phyloP scores from a whole-genome alignment of 441 rosid genomes.

The Erysimum cheiri region DNA sequence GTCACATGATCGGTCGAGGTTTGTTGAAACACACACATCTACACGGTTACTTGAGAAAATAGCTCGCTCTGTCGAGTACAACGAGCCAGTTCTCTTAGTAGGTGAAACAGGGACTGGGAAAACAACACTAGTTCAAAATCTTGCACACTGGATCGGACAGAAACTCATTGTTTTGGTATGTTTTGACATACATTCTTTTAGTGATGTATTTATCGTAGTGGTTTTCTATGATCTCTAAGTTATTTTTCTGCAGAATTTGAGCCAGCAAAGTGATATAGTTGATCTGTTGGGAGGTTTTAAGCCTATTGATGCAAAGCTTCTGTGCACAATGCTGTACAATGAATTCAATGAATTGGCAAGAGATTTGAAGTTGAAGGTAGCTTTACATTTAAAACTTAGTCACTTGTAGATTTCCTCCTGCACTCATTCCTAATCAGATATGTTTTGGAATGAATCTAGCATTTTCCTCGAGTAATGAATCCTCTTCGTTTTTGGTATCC shows the following conservation, averaged over 20 bases:
- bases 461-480: slow-evolving; percentile 35
- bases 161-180: slow-evolving; percentile 91
- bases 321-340: slow-evolving; percentile 73
- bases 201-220: slow-evolving; percentile 29
- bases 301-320: slow-evolving; percentile 82
- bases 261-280: slow-evolving; percentile 99
- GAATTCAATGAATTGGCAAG: slow-evolving; percentile 76
- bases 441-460: slow-evolving; percentile 25
- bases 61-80: slow-evolving; percentile 83
- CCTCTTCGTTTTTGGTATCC: slow-evolving; percentile 45
- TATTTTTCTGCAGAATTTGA: slow-evolving; percentile 74
- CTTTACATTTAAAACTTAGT: slow-evolving; percentile 11
- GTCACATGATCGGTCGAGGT: slow-evolving; percentile 63
- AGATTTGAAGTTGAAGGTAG: slow-evolving; percentile 51
- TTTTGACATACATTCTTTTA: slow-evolving; percentile 34
- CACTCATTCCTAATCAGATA: slow-evolving; percentile 24
- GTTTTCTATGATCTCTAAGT: slow-evolving; percentile 1
- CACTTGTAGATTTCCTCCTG: slow-evolving; percentile 50
- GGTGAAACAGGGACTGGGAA: slow-evolving; percentile 99
- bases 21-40: slow-evolving; percentile 86
- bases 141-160: slow-evolving; percentile 87
- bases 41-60: slow-evolving; percentile 80
- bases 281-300: slow-evolving; percentile 98
- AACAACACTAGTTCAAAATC: slow-evolving; percentile 95
- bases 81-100: slow-evolving; percentile 96